Base-by-base conservation (phyloP, 768 basidiomycete genomes). In the Sutorius australiensis region DNA sequence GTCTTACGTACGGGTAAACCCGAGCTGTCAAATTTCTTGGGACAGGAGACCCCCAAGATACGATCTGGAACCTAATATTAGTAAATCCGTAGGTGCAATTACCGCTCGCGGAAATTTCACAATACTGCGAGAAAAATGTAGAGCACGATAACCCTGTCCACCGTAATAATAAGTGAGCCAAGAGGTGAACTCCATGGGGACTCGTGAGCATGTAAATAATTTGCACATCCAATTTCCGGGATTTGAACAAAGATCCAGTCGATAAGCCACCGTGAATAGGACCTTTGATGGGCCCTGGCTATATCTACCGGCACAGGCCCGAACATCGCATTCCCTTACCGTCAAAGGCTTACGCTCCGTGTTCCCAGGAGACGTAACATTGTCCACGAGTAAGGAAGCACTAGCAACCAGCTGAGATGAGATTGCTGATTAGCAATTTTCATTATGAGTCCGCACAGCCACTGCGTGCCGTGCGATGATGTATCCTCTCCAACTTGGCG, bases 51-150 rank as follows among this genome's bases (percentile, higher is more conserved):
- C 48, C 32, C 54, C 49, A 45, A 67, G 43, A 61, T 54, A 59
- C 51, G 55, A 59, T 60, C 67, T 67, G 32, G 53, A 32, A 12
- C 48, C 51, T 55, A 59, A 62, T 54, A 60, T 68, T 60, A 69
- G 66, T 50, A 50, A 60, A 60, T 54, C 53, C 50, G 53, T 54
- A 54, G 51, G 51, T 40, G 46, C 59, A 66, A 67, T 67, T 63
- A 63, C 68, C 63, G 63, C 57, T 55, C 49, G 39, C 60, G 62
- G 65, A 61, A 56, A 64, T 69, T 60, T 65, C 54, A 57, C 58
- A 31, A 39, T 57, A 55, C 64, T 64, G 61, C 63, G 60, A 63
- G 58, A 59, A 59, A 53, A 68, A 57, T 31, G 58, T 48, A 52
- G 60, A 47, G 42, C 43, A 58, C 30, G 55, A 57, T 52, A 55